phyloP scores from a whole-genome alignment of 768 basidiomycete genomes.

The Kwoniella newhampshirensis region DNA sequence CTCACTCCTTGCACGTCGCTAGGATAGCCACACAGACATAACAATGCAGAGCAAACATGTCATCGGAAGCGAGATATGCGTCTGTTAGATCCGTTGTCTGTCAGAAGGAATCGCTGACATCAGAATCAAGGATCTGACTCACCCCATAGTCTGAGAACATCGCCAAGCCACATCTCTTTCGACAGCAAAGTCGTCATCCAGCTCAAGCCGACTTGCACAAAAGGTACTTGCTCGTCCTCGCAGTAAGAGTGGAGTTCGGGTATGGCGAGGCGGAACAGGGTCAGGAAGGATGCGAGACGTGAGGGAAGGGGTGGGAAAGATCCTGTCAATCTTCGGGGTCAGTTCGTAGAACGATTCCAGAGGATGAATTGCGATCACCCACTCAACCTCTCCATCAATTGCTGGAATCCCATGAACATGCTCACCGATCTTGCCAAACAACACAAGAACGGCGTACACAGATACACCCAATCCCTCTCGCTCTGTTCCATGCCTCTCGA shows the following conservation, averaged over 20 bases:
- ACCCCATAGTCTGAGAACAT: slow-evolving; percentile 48
- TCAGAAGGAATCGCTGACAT: background rate
- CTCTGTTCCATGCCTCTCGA: slow-evolving; percentile 10
- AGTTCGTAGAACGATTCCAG: background rate
- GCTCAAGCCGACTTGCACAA: slow-evolving; percentile 36
- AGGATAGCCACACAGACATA: slow-evolving; percentile 48
- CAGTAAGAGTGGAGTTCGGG: slow-evolving; percentile 45
- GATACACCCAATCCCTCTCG: slow-evolving; percentile 39
- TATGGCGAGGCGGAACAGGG: slow-evolving; percentile 37
- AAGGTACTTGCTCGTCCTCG: slow-evolving; percentile 47
- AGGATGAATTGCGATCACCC: slow-evolving; percentile 11
- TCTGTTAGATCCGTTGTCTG: slow-evolving; percentile 25
- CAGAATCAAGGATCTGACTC: slow-evolving; percentile 19
- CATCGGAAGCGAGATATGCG: slow-evolving; percentile 44
- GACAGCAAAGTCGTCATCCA: slow-evolving; percentile 53
- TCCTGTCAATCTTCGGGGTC: slow-evolving; percentile 8
- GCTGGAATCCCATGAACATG: slow-evolving; percentile 42
- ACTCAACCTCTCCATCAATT: slow-evolving; percentile 39
- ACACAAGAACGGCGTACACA: slow-evolving; percentile 45
- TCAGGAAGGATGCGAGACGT: slow-evolving; percentile 37
- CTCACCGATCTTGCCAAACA: slow-evolving; percentile 35
- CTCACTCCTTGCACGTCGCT: slow-evolving; percentile 46
- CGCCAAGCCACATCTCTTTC: slow-evolving; percentile 46
- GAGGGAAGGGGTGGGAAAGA: slow-evolving; percentile 40
- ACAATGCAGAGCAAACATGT: slow-evolving; percentile 49